A percentile compares a stretch with the other conserved stretches of the same genome.
phyloP scores from a whole-genome alignment of 2,329 filamentous ascomycete genomes.

The Colletotrichum cereale region DNA sequence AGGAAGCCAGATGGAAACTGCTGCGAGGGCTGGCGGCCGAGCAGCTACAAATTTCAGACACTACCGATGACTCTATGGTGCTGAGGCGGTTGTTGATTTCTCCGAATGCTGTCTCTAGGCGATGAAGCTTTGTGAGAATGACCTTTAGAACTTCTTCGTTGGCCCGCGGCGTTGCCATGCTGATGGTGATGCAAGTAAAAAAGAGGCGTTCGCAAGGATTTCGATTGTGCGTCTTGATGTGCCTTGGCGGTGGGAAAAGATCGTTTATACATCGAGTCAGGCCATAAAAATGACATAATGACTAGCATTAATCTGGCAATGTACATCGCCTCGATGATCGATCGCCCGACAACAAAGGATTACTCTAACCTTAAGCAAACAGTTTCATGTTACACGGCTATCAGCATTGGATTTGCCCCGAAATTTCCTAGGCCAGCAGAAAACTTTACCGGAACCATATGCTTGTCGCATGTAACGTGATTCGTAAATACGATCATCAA shows the following conservation, averaged over 20 bases:
- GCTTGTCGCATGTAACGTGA: neutral
- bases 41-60: neutral
- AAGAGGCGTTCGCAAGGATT: neutral
- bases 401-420: neutral
- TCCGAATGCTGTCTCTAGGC: constrained; percentile 22
- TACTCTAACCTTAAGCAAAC: neutral
- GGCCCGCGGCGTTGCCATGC: constrained; percentile 14
- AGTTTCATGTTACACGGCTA: neutral
- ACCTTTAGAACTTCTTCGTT: constrained; percentile 33
- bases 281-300: neutral
- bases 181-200: neutral
- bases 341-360: neutral
- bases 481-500: neutral
- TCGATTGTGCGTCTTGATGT: neutral
- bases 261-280: neutral
- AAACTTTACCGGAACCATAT: neutral
- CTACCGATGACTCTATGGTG: constrained; percentile 19
- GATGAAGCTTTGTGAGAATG: constrained; percentile 28
- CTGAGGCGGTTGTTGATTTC: constrained; percentile 15
- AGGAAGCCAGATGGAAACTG: neutral
- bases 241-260: too few relatives aligned
- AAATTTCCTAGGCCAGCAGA: neutral
- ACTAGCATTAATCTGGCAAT: neutral
- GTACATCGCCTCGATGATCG: neutral
- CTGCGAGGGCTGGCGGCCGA: neutral